Percentiles rank a stretch among this genome's conserved stretches.
phyloP scores from a whole-genome alignment of 139 green algal genomes.

The Diplosphaera chodatii region DNA sequence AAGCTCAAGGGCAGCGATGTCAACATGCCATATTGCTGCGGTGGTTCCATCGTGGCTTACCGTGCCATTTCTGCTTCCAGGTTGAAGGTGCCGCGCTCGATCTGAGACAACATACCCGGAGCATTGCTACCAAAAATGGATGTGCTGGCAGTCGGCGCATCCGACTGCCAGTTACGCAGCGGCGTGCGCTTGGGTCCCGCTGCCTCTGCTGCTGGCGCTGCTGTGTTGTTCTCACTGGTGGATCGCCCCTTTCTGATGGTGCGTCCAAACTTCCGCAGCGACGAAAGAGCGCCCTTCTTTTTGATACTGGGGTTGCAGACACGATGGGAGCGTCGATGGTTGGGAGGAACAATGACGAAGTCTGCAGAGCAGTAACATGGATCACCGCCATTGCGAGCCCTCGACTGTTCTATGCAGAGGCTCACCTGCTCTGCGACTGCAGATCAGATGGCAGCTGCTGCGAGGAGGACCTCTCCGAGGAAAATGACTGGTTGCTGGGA shows the following conservation, averaged over 20 bases:
- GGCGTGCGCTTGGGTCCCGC: not conserved
- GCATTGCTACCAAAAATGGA: not conserved
- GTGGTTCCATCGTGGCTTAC: too few species aligned
- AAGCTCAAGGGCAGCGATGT: too few species aligned
- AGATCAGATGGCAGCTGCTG: not conserved
- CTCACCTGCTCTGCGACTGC: too few species aligned
- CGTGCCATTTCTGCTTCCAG: not conserved
- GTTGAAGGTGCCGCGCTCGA: not conserved
- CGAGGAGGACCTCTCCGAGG: not conserved
- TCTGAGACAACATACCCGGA: not conserved
- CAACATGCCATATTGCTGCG: too few species aligned
- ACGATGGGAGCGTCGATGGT: too few species aligned
- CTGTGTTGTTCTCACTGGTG: not conserved
- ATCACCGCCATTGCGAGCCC: too few species aligned
- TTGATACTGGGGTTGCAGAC: not conserved
- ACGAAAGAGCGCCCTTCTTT: not conserved
- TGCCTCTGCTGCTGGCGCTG: not conserved
- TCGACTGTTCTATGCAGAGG: too few species aligned
- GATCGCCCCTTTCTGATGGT: not conserved
- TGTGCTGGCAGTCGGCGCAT: not conserved
- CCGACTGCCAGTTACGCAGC: not conserved
- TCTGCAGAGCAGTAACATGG: too few species aligned
- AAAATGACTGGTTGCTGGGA: not conserved
- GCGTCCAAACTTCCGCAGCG: not conserved
- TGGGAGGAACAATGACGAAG: too few species aligned